A percentile compares a stretch with the other conserved stretches of the same genome.
Conservation (phyloP, 108 stramenopile species). For the Pseudonitzschia multiseries region DNA sequence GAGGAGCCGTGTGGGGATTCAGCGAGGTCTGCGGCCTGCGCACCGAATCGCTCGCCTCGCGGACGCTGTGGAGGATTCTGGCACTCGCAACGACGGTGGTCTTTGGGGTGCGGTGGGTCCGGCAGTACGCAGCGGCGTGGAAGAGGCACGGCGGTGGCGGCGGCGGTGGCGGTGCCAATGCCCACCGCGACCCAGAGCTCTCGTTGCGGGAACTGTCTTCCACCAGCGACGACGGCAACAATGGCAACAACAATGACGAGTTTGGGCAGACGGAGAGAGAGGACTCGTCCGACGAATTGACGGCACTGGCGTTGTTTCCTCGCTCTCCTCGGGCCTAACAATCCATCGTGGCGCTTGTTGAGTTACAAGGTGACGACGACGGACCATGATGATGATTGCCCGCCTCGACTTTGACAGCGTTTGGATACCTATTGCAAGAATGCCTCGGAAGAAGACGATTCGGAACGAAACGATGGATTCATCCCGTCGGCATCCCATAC, state of each 20-base stretch:
- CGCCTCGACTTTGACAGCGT: too few relatives aligned
- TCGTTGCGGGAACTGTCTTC: background rate
- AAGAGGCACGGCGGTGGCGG: background rate
- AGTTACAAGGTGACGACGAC: too few relatives aligned
- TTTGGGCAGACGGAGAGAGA: background rate
- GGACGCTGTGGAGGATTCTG: slow-evolving; percentile 55
- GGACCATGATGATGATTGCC: too few relatives aligned
- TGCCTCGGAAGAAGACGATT: too few relatives aligned
- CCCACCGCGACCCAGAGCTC: background rate
- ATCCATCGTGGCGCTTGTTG: too few relatives aligned
- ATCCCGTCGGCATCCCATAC: too few relatives aligned
- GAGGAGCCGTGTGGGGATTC: slow-evolving; percentile 65
- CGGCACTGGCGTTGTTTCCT: background rate
- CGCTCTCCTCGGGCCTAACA: background rate
- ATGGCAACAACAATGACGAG: background rate
- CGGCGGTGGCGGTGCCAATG: background rate
- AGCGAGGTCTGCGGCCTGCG: slow-evolving; percentile 56
- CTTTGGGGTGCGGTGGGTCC: slow-evolving; percentile 41
- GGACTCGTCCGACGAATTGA: background rate
- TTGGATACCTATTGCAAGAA: too few relatives aligned
- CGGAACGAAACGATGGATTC: too few relatives aligned
- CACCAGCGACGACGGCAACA: background rate
- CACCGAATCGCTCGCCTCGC: slow-evolving; percentile 16
- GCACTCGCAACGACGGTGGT: slow-evolving; percentile 39
- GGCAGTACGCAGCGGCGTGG: background rate